A percentile compares a stretch with the other conserved stretches of the same genome.
Evolutionary conservation across 345 rosid species (phyloP).

Genomic region (Hibiscus syriacus): DNA sequence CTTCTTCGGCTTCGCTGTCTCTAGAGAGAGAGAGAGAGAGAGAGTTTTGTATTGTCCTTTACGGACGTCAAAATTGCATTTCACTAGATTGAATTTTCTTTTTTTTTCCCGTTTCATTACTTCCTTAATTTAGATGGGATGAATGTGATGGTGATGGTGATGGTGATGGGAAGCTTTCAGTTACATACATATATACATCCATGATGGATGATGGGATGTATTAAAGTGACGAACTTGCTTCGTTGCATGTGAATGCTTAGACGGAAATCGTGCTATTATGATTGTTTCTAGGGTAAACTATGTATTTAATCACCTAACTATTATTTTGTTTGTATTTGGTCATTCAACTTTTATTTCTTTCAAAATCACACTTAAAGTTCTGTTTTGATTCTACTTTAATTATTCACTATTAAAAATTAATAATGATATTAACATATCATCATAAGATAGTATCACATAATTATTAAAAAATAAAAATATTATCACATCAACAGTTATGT

Average conservation of each 20-base stretch:
- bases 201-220: background rate
- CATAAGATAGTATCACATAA: no score
- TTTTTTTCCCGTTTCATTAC: conserved; percentile 11
- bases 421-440: no score
- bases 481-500: no score
- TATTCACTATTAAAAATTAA: no score
- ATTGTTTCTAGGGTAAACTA: background rate
- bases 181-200: background rate
- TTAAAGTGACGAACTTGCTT: background rate
- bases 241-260: background rate
- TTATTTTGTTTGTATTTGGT: no score
- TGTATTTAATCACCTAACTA: no score
- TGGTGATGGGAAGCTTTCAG: background rate
- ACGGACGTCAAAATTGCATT: conserved; percentile 74
- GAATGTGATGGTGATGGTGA: no score
- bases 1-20: conserved; percentile 76
- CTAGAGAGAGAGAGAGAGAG: conserved; percentile 37
- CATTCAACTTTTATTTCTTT: no score
- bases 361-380: no score
- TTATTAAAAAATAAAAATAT: no score
- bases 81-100: conserved; percentile 38
- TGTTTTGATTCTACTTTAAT: no score
- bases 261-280: background rate
- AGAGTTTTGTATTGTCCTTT: conserved; percentile 31
- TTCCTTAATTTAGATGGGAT: conserved; percentile 8